Evolutionary conservation across 306 rosid species (phyloP), one percentile per base, ranked within the genome.

Genomic region (Delonix regia): DNA sequence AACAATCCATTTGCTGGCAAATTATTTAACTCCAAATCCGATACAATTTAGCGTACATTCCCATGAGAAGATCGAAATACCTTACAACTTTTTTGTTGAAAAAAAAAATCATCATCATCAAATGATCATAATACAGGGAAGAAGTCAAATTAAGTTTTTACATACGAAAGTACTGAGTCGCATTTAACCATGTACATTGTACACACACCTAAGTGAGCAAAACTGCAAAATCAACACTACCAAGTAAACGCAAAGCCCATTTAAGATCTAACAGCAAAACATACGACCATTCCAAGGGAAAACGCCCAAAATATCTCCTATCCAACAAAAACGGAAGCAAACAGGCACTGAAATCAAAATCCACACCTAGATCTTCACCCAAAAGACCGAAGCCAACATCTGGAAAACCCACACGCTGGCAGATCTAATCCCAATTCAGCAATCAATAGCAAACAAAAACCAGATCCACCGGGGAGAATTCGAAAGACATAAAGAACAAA

Each of bases 371-470:
- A 64, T 69, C 39, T 27, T 21, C 56, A 57, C 45, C 14, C 18
- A 47, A 65, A 41, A 34, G 38, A 9, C 25, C 44, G 6, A 78
- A 57, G n/a, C 39, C 53, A 25, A 69, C 25, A 74, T 57, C 60
- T 16, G 4, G 19, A 51, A 39, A 48, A 30, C 45, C 13, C 57
- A 55, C 3, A 63, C 74, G 59, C 16, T 44, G 18, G 38, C 79
- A 84, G 94, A 91, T 91, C 92, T 76, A 81, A 75, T 34, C 66
- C 62, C 53, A 83, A 86, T 79, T 41, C 12, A 27, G 47, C 33
- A 52, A 63, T 38, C 76, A 71, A 39, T 2, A 13, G 48, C 3
- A 61, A 71, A 49, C 4, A 6, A 52, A 28, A 34, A 44, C 55
- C 61, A 85, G 91, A 90, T 92, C 93, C 51, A 76, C 28, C 47